phyloP scores from a whole-genome alignment of 768 basidiomycete genomes.

The Epithele typhae region DNA sequence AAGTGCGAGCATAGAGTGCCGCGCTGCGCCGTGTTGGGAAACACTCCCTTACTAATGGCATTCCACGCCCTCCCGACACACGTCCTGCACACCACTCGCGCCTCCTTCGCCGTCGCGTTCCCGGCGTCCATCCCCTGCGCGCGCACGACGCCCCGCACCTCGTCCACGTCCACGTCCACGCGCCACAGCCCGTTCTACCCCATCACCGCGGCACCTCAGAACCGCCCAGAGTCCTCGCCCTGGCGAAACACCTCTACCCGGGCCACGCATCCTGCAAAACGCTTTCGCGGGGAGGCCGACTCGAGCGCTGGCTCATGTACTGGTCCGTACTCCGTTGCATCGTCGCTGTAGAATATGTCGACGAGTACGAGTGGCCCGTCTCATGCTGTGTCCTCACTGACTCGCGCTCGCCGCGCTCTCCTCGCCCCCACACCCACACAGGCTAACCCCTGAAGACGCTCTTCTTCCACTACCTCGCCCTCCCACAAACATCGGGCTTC shows the following conservation, averaged over 20 bases:
- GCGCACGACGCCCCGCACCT: too few relatives aligned
- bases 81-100: too few relatives aligned
- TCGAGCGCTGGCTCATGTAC: conserved; percentile 97
- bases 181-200: too few relatives aligned
- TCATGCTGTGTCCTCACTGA: conserved; percentile 59
- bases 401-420: background rate
- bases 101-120: too few relatives aligned
- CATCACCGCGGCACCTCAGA: too few relatives aligned
- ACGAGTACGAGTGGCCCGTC: conserved; percentile 84
- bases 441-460: conserved; percentile 79
- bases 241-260: conserved; percentile 88
- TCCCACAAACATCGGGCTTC: conserved; percentile 87
- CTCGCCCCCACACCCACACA: conserved; percentile 70
- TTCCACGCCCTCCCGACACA: too few relatives aligned
- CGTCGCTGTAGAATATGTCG: conserved; percentile 75
- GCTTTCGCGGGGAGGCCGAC: conserved; percentile 74
- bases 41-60: too few relatives aligned
- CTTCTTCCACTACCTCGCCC: conserved; percentile 84
- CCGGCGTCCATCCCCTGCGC: too few relatives aligned
- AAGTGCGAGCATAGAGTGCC: too few relatives aligned
- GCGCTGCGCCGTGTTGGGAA: too few relatives aligned
- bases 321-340: conserved; percentile 89
- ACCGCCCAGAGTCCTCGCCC: too few relatives aligned
- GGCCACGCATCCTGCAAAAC: conserved; percentile 97
- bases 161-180: too few relatives aligned